Evolutionary conservation across 1,284 basidiomycete species (phyloP).

Genomic region (Trichosporon faecale): DNA sequence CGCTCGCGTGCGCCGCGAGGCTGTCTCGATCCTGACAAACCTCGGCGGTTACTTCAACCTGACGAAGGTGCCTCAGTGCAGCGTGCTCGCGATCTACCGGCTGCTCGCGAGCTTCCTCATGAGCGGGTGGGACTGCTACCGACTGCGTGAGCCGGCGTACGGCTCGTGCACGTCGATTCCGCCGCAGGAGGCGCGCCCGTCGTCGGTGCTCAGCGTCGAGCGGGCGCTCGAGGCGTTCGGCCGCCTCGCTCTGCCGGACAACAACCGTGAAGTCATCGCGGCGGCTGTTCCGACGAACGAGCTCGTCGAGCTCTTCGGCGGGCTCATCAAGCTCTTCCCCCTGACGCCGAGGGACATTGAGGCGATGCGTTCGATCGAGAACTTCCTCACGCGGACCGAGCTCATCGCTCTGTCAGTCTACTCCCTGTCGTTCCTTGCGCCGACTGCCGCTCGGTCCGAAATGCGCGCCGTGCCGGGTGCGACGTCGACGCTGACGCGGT

Average conservation of each 20-base stretch:
- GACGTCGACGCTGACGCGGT: constrained; percentile 49
- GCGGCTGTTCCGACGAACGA: constrained; percentile 60
- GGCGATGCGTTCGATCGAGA: constrained; percentile 58
- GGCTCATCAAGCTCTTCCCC: constrained; percentile 77
- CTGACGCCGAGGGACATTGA: constrained; percentile 71
- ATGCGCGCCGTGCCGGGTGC: constrained; percentile 59
- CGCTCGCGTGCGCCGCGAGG: constrained; percentile 72
- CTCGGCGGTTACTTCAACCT: constrained; percentile 60
- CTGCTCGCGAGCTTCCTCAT: constrained; percentile 69
- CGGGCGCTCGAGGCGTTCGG: constrained; percentile 77
- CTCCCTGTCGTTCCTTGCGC: constrained; percentile 77
- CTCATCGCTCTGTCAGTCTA: constrained; percentile 76
- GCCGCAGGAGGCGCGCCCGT: constrained; percentile 31
- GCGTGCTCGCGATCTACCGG: constrained; percentile 62
- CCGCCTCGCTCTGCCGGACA: constrained; percentile 69
- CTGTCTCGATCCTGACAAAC: constrained; percentile 68
- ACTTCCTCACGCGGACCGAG: constrained; percentile 76
- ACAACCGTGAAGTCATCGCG: constrained; percentile 72
- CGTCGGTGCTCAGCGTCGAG: constrained; percentile 40
- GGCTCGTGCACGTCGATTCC: constrained; percentile 27
- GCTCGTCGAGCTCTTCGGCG: constrained; percentile 64
- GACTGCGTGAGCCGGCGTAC: constrained; percentile 57
- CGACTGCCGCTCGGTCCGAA: constrained; percentile 65
- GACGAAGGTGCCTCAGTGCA: constrained; percentile 44
- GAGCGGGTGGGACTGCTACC: constrained; percentile 56